These are phyloP conservation scores for Bipolaris bicolor DNA, from an alignment of 2,329 filamentous ascomycete genomes.

Conservation along the genomic window DNA sequence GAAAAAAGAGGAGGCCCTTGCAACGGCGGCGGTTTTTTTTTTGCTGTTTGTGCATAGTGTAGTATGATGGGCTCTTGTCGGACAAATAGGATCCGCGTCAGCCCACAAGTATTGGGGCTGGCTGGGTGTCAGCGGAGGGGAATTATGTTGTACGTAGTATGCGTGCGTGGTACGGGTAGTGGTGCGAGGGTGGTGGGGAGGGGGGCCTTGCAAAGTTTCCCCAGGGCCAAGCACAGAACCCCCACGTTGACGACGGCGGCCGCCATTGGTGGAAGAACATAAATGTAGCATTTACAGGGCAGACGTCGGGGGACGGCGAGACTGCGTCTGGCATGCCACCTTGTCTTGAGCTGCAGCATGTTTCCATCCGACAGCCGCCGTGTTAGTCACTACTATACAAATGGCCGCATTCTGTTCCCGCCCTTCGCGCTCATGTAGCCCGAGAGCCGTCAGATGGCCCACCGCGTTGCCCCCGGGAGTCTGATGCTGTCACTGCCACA, in stretches of 20 bases:
- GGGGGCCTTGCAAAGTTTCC: slow-evolving; percentile 32
- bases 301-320: slow-evolving; percentile 26
- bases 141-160: not conserved
- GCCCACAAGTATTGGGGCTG: not conserved
- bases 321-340: slow-evolving; percentile 34
- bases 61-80: not conserved
- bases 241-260: slow-evolving; percentile 30
- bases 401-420: slow-evolving; percentile 43
- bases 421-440: slow-evolving; percentile 42
- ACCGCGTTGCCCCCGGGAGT: slow-evolving; percentile 32
- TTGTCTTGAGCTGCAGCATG: slow-evolving; percentile 27
- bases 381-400: slow-evolving; percentile 45
- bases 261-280: slow-evolving; percentile 42
- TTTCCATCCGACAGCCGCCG: slow-evolving; percentile 29
- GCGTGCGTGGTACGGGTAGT: not conserved
- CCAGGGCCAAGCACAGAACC: slow-evolving; percentile 41
- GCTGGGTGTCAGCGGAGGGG: not conserved
- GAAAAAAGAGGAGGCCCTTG: not conserved
- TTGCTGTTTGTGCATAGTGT: not conserved
- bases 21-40: not conserved
- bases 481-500: slow-evolving; percentile 24
- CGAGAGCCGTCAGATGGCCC: slow-evolving; percentile 34
- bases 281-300: slow-evolving; percentile 20
- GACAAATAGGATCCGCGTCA: not conserved
- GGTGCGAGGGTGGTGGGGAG: not conserved